These are phyloP conservation scores for Diutina siamensis DNA, from an alignment of 1,139 yeast species.

Conservation along the genomic window DNA sequence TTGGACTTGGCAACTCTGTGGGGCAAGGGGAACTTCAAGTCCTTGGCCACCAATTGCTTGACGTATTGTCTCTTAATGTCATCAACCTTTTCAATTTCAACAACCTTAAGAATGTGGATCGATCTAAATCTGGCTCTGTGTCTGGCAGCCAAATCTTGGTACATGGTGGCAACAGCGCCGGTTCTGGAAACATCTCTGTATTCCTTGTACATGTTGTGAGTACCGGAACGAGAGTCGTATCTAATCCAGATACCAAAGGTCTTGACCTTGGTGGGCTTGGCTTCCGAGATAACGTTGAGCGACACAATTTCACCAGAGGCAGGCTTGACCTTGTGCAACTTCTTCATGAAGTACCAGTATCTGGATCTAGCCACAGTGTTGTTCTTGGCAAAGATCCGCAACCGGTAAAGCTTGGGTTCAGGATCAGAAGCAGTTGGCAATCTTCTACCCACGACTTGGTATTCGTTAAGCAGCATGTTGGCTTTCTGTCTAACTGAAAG, in stretches of 20 bases:
- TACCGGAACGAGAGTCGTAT: constrained; percentile 99
- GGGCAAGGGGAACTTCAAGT: constrained; percentile 99
- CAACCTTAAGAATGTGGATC: constrained; percentile 97
- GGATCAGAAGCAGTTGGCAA: constrained; percentile 98
- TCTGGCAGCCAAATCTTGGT: constrained; percentile 99
- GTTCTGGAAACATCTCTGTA: constrained; percentile 99
- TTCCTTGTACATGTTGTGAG: constrained; percentile 99
- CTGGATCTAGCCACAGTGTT: constrained; percentile 99
- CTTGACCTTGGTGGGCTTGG: constrained; percentile 98
- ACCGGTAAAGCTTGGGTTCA: constrained; percentile 99
- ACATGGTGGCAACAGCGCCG: constrained; percentile 97
- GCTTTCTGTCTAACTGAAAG: not conserved
- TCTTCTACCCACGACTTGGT: constrained; percentile 99
- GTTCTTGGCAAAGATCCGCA: constrained; percentile 99
- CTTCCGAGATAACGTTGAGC: constrained; percentile 82
- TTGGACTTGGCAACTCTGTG: constrained; percentile 95
- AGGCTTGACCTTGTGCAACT: constrained; percentile 98
- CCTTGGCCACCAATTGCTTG: constrained; percentile 92
- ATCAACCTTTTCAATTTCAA: constrained; percentile 93
- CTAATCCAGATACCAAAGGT: constrained; percentile 99
- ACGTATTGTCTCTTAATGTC: constrained; percentile 99
- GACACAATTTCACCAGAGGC: constrained; percentile 99
- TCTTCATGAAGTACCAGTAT: constrained; percentile 99
- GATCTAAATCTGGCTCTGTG: constrained; percentile 99
- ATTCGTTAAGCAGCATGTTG: constrained; percentile 83